Percentiles rank a stretch among this genome's conserved stretches.
These are phyloP conservation scores for Arbutus unedo DNA, from an alignment of 148 eudicot genomes.

Conservation along the genomic window DNA sequence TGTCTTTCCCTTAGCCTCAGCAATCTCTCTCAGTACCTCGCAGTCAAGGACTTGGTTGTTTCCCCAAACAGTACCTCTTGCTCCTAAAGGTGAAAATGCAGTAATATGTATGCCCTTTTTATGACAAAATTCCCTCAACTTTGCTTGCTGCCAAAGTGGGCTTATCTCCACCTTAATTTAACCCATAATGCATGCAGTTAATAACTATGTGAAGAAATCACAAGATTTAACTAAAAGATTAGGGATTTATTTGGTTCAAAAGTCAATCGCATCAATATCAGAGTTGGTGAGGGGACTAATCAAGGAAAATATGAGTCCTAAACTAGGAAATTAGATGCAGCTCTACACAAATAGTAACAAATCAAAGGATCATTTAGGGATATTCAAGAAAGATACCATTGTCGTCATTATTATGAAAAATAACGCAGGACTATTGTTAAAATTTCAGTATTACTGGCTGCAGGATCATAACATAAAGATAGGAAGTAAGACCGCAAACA, in stretches of 20 bases:
- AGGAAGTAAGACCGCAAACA: too few relatives aligned
- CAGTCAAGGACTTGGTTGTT: slow-evolving; percentile 16
- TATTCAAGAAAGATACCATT: too few relatives aligned
- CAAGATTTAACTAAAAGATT: neutral
- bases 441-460: neutral
- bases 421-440: neutral
- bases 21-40: slow-evolving; percentile 16
- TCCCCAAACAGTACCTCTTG: slow-evolving; percentile 12
- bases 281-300: neutral
- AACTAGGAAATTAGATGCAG: neutral
- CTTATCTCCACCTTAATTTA: slow-evolving; percentile 22
- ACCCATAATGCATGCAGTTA: neutral
- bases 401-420: too few relatives aligned
- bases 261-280: neutral
- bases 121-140: slow-evolving; percentile 17
- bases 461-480: neutral
- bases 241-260: neutral
- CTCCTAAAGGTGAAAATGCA: slow-evolving; percentile 21
- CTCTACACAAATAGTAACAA: neutral
- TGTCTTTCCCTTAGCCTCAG: slow-evolving; percentile 17
- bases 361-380: neutral
- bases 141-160: slow-evolving; percentile 23
- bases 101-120: slow-evolving; percentile 16
- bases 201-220: neutral
- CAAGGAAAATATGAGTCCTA: neutral